Base-by-base conservation (phyloP, 306 rosid genomes). In the Vigna trinervia region DNA sequence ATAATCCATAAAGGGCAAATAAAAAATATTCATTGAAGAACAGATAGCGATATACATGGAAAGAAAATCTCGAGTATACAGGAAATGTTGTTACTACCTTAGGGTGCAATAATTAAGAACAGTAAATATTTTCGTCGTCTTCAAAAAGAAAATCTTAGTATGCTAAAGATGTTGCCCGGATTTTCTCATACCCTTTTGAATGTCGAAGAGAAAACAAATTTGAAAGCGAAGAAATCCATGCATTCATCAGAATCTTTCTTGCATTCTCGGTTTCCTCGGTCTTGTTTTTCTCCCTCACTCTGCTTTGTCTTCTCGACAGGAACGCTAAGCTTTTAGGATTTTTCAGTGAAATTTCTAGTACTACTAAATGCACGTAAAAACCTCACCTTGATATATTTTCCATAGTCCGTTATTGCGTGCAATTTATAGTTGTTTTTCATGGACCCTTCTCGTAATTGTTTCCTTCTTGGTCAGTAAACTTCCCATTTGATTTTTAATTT, bases 211-310 rank as follows among this genome's bases (percentile, higher is more conserved):
- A 41, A 77, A 64, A 56, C 47, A 79, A 60, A 62, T 77, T 68
- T 71, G 72, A 79, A 79, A 78, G 76, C 57, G 28, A 23, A 62
- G 88, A 90, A 90, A 81, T 81, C 85, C 85, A 90, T 85, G 86
- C 66, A 74, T 85, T 84, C 85, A 79, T 86, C 85, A 77, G 53
- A 85, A 71, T 85, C 87, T 86, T 86, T 86, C 84, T 86, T 57
- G 36, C 73, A 8, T 17, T 78, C 59, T 81, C 82, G 70, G n/a
- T 58, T 82, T 80, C 78, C 47, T 66, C 74, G 84, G 81, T 22
- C 62, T 36, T 66, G 77, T 76, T 81, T 77, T 81, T 52, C 82
- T 82, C 81, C 58, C 77, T 77, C 71, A 50, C 65, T 46, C 73
- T 81, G 39, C 63, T 30, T 38, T 53, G 15, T 41, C 72, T 63